Evolutionary conservation across 2,329 filamentous ascomycete species (phyloP), one percentile per base, ranked within the genome.

Genomic region (Ophiosphaerella korrae): DNA sequence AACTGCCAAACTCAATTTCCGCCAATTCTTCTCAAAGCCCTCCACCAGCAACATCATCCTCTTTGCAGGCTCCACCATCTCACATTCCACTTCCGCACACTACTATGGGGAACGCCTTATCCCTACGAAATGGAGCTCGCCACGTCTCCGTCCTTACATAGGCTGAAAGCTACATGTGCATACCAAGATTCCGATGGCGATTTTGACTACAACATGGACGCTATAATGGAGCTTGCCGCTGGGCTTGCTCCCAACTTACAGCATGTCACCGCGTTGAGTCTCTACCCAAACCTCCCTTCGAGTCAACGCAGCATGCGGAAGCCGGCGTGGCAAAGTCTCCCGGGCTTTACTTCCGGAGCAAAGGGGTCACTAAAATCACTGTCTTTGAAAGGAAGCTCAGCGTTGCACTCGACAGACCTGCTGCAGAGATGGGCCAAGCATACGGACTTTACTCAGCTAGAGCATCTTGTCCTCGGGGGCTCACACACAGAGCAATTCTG

Each of bases 71-170:
- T 62, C 37, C 56, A 63, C 37, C 58, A 63, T 49, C 56, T 54
- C 32, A 53, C 58, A 23, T 63, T 63, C 26, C 49, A 50, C 13
- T 61, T 63, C 41, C 57, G 58, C 14, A 60, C 55, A 26, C 49
- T 64, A 21, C 34, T 62, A 18, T 60, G 56, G 60, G 60, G 48
- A n/a, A 42, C 50, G 14, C 60, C 54, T 47, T 54, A 62, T 53
- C 52, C 55, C 18, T 63, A 62, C 40, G 60, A 64, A 47, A 62
- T 63, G 56, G 55, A 57, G 37, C 52, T 64, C 45, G 60, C 60
- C 33, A 63, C 58, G 26, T 62, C 50, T 13, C 58, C 57, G 37
- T 59, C 43, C 48, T 45, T 64, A 7, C 56, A 62, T 34, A 53
- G 48, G 35, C 24, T 61, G 3, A 59, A 57, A 33, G 37, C 50